Evolutionary conservation across 495 filamentous ascomycete species (phyloP), one percentile per base, ranked within the genome.

Genomic region (Podospora fimiseda): DNA sequence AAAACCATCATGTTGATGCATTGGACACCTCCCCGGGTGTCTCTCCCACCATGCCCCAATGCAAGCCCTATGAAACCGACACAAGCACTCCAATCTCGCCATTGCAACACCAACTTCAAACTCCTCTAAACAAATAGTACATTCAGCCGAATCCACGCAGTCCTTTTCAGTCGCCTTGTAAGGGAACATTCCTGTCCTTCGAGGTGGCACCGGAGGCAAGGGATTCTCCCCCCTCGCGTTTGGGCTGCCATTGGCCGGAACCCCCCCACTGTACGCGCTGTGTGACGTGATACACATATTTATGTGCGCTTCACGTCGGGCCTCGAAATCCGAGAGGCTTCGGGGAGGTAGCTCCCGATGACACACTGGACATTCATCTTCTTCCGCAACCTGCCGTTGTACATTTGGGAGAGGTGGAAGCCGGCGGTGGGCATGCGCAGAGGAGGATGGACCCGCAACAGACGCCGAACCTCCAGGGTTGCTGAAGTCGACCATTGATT

Each of bases 111-210:
- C 93, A 9, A 84, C 86, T 59, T 88, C 86, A 64, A 95, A 97
- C 60, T 98, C 94, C 66, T 96, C 94, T 58, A 98, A 86, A 60
- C 93, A 98, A 51, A 98, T 96, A 2, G 89, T 86, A 65, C 93
- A 98, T 68, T 98, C 93, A 7, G 78, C 83, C 48, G 85, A 80
- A 19, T 83, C 84, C 7, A 90, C 72, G 60, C 89, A 93, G 65
- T 98, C 93, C 70, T 96, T 96, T 63, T 95, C 92, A 1, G 85
- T 93, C 1, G 93, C 93, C 15, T 71, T 73, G 62, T 93, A 97
- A 41, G 71, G 75, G 45, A 78, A 77, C 67, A 78, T 75, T 23
- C 74, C 70, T 14, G 74, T 78, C 50, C 69, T 64, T 11, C 75
- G 64, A 21, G 66, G 56, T 15, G 59, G 60, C 38, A 58, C 46